Conservation (phyloP, 768 basidiomycete genomes). For the Tylopilus vinaceipallidus region DNA sequence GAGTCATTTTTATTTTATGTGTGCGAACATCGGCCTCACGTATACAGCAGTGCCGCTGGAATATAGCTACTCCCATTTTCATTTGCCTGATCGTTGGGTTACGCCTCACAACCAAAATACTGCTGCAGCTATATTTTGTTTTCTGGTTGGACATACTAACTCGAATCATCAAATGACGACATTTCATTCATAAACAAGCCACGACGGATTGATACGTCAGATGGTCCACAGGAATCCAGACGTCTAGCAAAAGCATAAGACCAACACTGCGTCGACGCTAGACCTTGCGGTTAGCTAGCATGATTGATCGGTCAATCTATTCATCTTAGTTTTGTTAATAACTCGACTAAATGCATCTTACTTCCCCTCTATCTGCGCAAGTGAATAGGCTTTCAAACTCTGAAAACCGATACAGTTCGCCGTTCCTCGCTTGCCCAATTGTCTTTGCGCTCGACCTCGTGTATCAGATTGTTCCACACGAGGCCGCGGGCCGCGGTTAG, state of each 20-base stretch:
- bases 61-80: slow-evolving; percentile 4
- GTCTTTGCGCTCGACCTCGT: slow-evolving; percentile 1
- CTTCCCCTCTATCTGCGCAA: slow-evolving; percentile 2
- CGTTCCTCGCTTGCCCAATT: slow-evolving; percentile 8
- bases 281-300: background rate
- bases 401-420: slow-evolving; percentile 5
- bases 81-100: slow-evolving; percentile 5
- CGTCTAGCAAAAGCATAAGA: background rate
- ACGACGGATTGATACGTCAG: background rate
- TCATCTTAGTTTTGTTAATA: slow-evolving; percentile 2
- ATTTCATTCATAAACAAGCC: background rate
- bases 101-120: slow-evolving; percentile 5
- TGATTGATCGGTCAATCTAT: background rate
- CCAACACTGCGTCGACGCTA: background rate
- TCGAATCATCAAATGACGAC: background rate
- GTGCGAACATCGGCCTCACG: slow-evolving; percentile 2
- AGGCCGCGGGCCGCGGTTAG: slow-evolving; percentile 22
- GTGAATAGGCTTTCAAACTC: slow-evolving; percentile 16
- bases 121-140: slow-evolving; percentile 4
- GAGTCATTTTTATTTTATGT: slow-evolving; percentile 7
- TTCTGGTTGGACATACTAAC: slow-evolving; percentile 9
- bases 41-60: slow-evolving; percentile 14
- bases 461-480: slow-evolving; percentile 10
- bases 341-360: background rate
- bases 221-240: background rate